Conservation (phyloP, 179 eudicot genomes). For the Gypsophila paniculata region DNA sequence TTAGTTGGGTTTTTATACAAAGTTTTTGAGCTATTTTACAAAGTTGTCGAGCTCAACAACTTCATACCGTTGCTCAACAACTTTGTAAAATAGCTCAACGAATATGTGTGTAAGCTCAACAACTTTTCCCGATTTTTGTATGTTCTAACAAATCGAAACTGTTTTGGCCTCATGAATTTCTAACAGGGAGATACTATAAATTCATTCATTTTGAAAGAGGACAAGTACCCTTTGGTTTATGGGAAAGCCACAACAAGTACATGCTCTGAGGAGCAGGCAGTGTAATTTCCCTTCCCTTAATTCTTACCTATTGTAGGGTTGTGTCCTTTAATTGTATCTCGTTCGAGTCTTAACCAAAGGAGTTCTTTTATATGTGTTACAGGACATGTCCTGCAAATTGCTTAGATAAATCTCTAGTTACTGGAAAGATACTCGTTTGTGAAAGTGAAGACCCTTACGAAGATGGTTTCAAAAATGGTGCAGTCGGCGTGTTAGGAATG, state of each 20-base stretch:
- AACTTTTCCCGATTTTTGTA: too few relatives aligned
- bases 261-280: constrained; percentile 8
- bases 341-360: too few relatives aligned
- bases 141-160: neutral
- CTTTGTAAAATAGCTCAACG: too few relatives aligned
- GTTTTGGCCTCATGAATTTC: neutral
- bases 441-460: neutral
- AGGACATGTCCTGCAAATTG: neutral
- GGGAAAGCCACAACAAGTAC: neutral
- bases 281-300: neutral
- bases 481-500: constrained; percentile 16
- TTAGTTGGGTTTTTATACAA: too few relatives aligned
- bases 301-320: too few relatives aligned
- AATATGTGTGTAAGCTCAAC: too few relatives aligned
- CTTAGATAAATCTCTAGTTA: constrained; percentile 23
- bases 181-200: constrained; percentile 20
- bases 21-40: too few relatives aligned
- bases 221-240: constrained; percentile 17
- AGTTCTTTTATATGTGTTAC: constrained; percentile 5
- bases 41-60: too few relatives aligned
- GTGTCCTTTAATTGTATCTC: neutral
- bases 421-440: constrained; percentile 28
- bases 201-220: neutral
- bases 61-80: too few relatives aligned
- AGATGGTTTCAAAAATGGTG: constrained; percentile 9